Percentiles rank a stretch among this genome's conserved stretches.
phyloP scores from a whole-genome alignment of 73 alveolate genomes.

The Effrenium voratum region DNA sequence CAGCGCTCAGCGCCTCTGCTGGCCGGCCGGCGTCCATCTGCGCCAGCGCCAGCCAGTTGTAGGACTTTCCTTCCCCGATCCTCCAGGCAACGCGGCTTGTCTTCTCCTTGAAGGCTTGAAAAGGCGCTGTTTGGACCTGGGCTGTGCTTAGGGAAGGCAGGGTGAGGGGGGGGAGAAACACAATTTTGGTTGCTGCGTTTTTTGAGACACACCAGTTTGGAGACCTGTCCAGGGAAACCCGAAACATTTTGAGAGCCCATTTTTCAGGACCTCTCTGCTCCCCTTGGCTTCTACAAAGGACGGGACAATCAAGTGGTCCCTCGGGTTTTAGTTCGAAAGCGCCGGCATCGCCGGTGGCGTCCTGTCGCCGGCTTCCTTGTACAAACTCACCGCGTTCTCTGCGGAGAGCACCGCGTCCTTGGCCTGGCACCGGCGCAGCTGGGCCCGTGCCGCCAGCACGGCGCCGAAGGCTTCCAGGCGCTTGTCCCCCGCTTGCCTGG shows the following conservation, averaged over 20 bases:
- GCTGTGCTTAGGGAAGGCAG: not conserved
- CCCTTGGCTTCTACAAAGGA: no score
- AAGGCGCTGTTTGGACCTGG: no score
- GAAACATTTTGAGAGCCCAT: not conserved
- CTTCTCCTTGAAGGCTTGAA: no score
- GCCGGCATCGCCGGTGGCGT: not conserved
- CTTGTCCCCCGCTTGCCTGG: no score
- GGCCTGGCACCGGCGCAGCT: conserved; percentile 84
- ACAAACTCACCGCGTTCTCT: conserved; percentile 51
- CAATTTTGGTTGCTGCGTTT: not conserved
- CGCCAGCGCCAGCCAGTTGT: conserved; percentile 69
- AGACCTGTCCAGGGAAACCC: not conserved
- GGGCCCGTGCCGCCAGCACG: conserved; percentile 39
- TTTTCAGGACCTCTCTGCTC: not conserved
- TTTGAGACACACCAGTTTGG: not conserved
- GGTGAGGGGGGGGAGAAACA: not conserved
- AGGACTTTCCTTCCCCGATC: conserved; percentile 43
- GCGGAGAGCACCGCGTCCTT: conserved; percentile 86
- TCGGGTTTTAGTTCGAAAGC: no score
- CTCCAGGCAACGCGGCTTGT: no score
- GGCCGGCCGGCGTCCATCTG: conserved; percentile 83
- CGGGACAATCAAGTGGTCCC: no score
- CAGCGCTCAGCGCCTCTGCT: conserved; percentile 53
- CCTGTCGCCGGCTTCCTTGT: conserved; percentile 40
- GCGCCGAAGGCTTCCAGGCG: conserved; percentile 72